Base-by-base conservation (phyloP, 805 yeast species). In the Candida pini region DNA sequence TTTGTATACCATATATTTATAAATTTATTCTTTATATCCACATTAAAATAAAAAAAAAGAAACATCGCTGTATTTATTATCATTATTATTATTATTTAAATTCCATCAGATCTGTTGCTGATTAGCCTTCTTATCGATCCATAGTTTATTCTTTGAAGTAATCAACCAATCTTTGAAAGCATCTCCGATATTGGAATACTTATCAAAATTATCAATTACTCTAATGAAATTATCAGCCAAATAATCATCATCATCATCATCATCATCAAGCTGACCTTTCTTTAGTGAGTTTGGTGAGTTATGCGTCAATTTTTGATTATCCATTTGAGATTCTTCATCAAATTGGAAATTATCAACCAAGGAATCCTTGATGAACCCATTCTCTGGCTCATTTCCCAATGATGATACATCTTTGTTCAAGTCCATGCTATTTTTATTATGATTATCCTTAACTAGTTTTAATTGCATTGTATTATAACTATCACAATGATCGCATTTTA, bases 381-480 rank as follows among this genome's bases (percentile, higher is more conserved):
- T 17, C 10, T 15, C n/a, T n/a, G 14, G 18, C 17, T 15, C 13
- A 16, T 13, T 15, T 16, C 24, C 4, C 30, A 18, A 5, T 20
- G 24, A 21, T 19, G 12, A 18, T 18, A 28, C 6, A 20, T 31
- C 13, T 26, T 34, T 26, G 20, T 13, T 28, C 6, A 12, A 30
- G 14, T 25, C 8, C 25, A 30, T 4, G 30, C 53, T 57, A 35
- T 51, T 47, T 9, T 49, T 55, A 31, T 49, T 53, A 20, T 50
- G 54, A 41, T 73, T 84, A 0, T 82, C 85, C 58, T 86, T 86
- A 36, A 83, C 65, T 35, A 86, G 55, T 50, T 73, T 74, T 37
- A 77, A 45, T 53, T 85, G 90, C 39, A 76, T 76, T 3, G 97
- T 89, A 57, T 89, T 89, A 58, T 88, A 89, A 53, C 95, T 82